Conservation (phyloP, 257 asterid species). For the Solanum gandarillasii region DNA sequence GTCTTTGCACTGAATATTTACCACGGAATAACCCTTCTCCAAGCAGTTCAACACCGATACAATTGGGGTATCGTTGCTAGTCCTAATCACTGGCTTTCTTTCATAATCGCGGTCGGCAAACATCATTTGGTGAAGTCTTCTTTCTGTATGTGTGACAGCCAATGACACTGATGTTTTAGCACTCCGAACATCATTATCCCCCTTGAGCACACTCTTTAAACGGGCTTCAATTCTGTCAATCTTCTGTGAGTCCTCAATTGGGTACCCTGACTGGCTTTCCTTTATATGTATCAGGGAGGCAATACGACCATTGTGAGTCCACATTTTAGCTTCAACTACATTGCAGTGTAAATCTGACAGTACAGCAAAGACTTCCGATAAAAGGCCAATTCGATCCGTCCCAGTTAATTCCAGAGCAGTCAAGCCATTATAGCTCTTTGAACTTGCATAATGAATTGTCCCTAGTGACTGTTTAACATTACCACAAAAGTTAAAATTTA, state of each 20-base stretch:
- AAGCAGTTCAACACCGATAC: slow-evolving; percentile 66
- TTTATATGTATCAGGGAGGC: slow-evolving; percentile 64
- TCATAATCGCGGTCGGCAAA: slow-evolving; percentile 87
- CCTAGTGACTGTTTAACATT: slow-evolving; percentile 55
- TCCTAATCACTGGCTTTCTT: slow-evolving; percentile 25
- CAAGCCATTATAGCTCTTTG: slow-evolving; percentile 47
- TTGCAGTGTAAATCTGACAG: slow-evolving; percentile 53
- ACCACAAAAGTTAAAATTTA: background rate
- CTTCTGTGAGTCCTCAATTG: slow-evolving; percentile 53
- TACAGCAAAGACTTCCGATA: slow-evolving; percentile 89
- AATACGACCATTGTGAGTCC: slow-evolving; percentile 92
- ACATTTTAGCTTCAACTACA: slow-evolving; percentile 73
- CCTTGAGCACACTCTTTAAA: slow-evolving; percentile 73
- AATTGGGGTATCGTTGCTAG: background rate
- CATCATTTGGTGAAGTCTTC: slow-evolving; percentile 99
- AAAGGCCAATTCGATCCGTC: slow-evolving; percentile 74
- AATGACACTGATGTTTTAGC: slow-evolving; percentile 63
- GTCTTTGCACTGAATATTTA: slow-evolving; percentile 70
- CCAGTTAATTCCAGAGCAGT: slow-evolving; percentile 86
- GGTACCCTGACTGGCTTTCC: slow-evolving; percentile 57
- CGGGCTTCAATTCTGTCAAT: slow-evolving; percentile 43
- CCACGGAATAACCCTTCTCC: slow-evolving; percentile 79
- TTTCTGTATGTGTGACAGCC: slow-evolving; percentile 69
- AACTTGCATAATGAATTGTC: slow-evolving; percentile 48
- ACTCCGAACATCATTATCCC: slow-evolving; percentile 63